Percentiles rank a stretch among this genome's conserved stretches.
Evolutionary conservation across 2,329 filamentous ascomycete species (phyloP).

Genomic region (Ophiostoma piceae): DNA sequence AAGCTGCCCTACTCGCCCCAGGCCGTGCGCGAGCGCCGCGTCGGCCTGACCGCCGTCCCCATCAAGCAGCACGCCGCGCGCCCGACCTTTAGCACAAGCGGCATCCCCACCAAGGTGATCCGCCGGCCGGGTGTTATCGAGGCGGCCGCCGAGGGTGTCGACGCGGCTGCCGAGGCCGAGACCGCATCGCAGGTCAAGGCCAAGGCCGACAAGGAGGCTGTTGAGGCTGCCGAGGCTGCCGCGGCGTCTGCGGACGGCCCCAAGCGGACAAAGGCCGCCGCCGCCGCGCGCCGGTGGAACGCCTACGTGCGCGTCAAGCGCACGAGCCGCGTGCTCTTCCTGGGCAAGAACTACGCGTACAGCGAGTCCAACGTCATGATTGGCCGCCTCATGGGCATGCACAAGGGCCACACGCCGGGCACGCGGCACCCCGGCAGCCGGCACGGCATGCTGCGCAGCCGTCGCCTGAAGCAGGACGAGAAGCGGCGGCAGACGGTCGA

Average conservation of each 20-base stretch:
- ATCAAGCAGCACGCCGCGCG: conserved; percentile 33
- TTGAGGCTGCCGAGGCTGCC: background rate
- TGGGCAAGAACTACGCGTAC: conserved; percentile 49
- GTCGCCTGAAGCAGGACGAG: conserved; percentile 24
- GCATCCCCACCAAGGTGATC: conserved; percentile 34
- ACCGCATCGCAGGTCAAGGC: background rate
- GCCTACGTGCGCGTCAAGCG: conserved; percentile 27
- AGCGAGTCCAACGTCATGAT: conserved; percentile 57
- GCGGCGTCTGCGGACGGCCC: background rate
- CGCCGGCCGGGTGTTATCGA: conserved; percentile 30
- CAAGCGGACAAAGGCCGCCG: conserved; percentile 19
- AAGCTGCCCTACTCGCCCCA: conserved; percentile 71
- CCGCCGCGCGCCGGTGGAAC: conserved; percentile 27
- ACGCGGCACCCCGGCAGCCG: conserved; percentile 43
- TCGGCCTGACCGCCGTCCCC: conserved; percentile 63
- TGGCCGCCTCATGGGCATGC: conserved; percentile 48
- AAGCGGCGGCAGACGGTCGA: conserved; percentile 23
- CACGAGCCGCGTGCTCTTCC: conserved; percentile 26
- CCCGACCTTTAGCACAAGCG: conserved; percentile 36
- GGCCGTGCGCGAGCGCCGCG: conserved; percentile 65
- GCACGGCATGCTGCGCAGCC: conserved; percentile 43
- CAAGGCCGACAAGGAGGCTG: conserved; percentile 18
- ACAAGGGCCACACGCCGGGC: conserved; percentile 47
- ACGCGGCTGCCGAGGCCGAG: conserved; percentile 18
- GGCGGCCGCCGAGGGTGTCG: background rate